Evolutionary conservation across 2,329 filamentous ascomycete genomes (phyloP), one percentile per base, ranked within the genome.

Genomic region (Nigrospora oryzae): DNA sequence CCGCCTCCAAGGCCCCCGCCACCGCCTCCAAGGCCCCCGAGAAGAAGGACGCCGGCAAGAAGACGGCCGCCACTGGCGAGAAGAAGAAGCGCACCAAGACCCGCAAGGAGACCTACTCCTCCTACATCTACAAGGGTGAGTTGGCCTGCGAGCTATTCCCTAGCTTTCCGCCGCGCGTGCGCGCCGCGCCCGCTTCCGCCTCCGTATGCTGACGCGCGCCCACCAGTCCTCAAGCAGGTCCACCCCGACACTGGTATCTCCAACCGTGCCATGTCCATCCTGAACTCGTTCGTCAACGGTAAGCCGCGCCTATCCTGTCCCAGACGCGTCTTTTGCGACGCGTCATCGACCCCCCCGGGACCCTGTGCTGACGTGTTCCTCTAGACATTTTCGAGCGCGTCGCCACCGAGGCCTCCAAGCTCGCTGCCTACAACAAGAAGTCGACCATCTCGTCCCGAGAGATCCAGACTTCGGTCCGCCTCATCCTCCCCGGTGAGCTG

Each of bases 81-180:
- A 97, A 97, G 89, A 98, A 98, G 88, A 98, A 97, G 90, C 89
- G 93, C 67, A 95, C 89, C 77, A 98, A 98, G 90, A 88, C 90
- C 58, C 85, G 93, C 75, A 97, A 97, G 86, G 93, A 98, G 81
- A 98, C 93, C n/a, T 98, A 98, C 80, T 94, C 87, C 59, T 94
- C 89, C 46, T 98, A 98, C 83, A 98, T 98, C 75, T 98, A 97
- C 87, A 98, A 97, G 81, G 93, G 91, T 96, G 66, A 70, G 81
- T 66, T 53, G 44, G 16, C 41, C 23, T 2, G 23, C 4, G 23
- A 28, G 23, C 23, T 7, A 2, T 28, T 42, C 30, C 34, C 38
- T 23, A 28, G 16, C 33, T n/a, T n/a, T n/a, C 46, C 2, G 30
- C 6, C 30, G 23, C 23, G 23, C 23, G 5, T 10, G 6, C n/a